Base-by-base conservation (phyloP, 345 rosid species). In the Citrus australasica region DNA sequence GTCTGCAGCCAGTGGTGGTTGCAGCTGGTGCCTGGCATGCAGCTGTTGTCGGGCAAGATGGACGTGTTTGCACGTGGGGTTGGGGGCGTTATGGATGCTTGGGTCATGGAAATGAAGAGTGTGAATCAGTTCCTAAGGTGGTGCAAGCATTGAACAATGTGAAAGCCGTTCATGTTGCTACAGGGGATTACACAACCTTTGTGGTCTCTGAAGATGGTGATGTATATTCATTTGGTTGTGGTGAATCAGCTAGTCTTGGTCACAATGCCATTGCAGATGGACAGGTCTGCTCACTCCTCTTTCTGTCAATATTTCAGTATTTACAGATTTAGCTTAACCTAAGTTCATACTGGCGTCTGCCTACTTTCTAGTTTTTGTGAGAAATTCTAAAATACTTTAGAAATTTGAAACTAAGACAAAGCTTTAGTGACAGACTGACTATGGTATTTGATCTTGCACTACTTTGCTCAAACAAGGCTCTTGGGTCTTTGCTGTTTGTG, bases 11-110 rank as follows among this genome's bases (percentile, higher is more conserved):
- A 6, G 74, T 84, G 80, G 97, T 94, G 78, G 90, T 96, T 73
- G 89, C 99, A 33, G 98, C 99, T 14, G 99, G 98, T 75, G 92
- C 95, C 72, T 96, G 99, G 99, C 98, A 96, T 84, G 97, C 99
- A 37, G 99, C 99, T 65, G 98, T 90, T 60, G 89, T 96, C 11
- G 99, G 99, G 67, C 87, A 80, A 71, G 98, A 94, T 83, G 99
- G 99, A 30, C 75, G 93, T 77, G 97, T 96, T 67, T 96, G 95
- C 87, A 96, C 98, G 2, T 96, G 97, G 99, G 99, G 98, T 74
- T 96, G 98, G 98, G 98, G 98, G 0, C 97, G 93, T 59, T 87
- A 89, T 79, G 99, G 99, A 21, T 96, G 99, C 83, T 84, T 96
- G 71, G 99, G 99, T 61, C 98, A 94, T 35, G 99, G 99, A 59